Evolutionary conservation across 305 asterid genomes (phyloP).

Genomic region (Fraxinus paxiana): DNA sequence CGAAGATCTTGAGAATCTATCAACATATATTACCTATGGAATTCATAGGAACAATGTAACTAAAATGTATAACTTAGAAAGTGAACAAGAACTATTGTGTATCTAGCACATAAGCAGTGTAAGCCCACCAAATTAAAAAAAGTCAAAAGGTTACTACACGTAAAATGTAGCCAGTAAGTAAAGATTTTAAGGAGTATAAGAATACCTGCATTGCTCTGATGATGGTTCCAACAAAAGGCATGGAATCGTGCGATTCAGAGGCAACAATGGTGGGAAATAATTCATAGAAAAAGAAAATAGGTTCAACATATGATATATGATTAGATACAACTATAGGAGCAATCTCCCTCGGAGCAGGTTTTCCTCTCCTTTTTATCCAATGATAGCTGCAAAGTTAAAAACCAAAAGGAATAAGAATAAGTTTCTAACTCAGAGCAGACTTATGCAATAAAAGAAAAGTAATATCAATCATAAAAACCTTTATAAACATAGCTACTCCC

Average conservation of each 20-base stretch:
- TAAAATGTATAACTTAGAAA: conserved; percentile 1
- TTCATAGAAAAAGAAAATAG: conserved; percentile 92
- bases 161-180: background rate
- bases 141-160: background rate
- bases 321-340: conserved; percentile 95
- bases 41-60: conserved; percentile 3
- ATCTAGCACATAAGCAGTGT: background rate
- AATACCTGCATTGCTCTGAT: conserved; percentile 98
- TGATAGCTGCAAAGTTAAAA: conserved; percentile 62
- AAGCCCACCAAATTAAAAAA: background rate
- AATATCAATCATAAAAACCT: background rate
- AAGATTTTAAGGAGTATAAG: background rate
- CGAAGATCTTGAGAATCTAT: conserved; percentile 82
- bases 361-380: conserved; percentile 90
- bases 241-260: conserved; percentile 91
- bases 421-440: conserved; percentile 19
- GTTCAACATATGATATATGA: conserved; percentile 87
- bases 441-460: background rate
- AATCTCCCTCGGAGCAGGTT: conserved; percentile 83
- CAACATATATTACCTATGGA: conserved; percentile 84
- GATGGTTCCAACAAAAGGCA: conserved; percentile 97
- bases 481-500: background rate
- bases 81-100: background rate
- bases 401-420: conserved; percentile 17
- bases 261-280: conserved; percentile 90